A percentile compares a stretch with the other conserved stretches of the same genome.
phyloP scores from a whole-genome alignment of 495 filamentous ascomycete genomes.

The Penicillium canariense region DNA sequence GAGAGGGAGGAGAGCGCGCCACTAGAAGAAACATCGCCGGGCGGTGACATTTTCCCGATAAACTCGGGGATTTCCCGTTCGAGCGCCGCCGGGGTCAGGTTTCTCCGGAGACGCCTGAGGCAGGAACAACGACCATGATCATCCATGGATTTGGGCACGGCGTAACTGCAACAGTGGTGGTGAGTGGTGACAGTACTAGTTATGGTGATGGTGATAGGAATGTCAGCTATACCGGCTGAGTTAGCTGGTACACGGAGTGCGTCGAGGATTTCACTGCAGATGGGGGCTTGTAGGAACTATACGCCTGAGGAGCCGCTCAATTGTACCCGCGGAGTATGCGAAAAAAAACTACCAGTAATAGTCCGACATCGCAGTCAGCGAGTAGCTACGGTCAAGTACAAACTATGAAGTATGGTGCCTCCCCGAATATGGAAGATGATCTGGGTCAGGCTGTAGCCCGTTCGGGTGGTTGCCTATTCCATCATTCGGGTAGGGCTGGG shows the following conservation, averaged over 20 bases:
- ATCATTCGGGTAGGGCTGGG: constrained; percentile 12
- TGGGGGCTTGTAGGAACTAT: too few species aligned
- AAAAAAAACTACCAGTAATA: neutral
- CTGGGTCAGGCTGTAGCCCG: neutral
- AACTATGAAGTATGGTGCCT: neutral
- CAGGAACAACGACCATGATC: neutral
- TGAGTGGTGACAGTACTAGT: too few species aligned
- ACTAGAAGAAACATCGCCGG: neutral
- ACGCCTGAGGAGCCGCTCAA: neutral
- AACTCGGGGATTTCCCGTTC: constrained; percentile 20
- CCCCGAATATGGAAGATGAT: neutral
- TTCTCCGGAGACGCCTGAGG: constrained; percentile 16
- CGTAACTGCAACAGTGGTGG: too few species aligned
- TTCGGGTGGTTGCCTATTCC: too few species aligned
- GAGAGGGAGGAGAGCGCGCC: constrained; percentile 13
- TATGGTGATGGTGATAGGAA: too few species aligned
- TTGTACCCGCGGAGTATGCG: neutral
- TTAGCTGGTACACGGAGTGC: too few species aligned
- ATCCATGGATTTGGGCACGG: too few species aligned
- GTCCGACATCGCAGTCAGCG: neutral
- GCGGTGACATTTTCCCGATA: constrained; percentile 12
- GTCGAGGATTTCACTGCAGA: too few species aligned
- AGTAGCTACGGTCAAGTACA: neutral
- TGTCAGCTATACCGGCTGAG: too few species aligned
- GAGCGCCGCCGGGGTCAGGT: constrained; percentile 7